Conservation (phyloP, 257 asterid species). For the Solanum arcanum region DNA sequence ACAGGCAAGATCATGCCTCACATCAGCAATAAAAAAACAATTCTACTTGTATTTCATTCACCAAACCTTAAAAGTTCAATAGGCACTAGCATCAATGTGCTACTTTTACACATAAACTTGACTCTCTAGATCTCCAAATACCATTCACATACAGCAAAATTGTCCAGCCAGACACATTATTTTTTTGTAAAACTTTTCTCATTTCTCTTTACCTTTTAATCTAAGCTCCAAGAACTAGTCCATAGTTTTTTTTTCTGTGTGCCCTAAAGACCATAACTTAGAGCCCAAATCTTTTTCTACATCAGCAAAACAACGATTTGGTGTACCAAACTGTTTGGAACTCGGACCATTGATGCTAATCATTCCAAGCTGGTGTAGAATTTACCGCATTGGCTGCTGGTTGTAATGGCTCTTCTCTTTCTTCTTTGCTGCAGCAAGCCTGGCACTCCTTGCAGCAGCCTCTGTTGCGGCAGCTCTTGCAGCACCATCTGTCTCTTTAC, state of each 20-base stretch:
- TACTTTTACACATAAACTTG: background rate
- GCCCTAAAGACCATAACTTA: background rate
- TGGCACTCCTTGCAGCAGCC: slow-evolving; percentile 92
- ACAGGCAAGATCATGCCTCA: background rate
- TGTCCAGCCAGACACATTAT: background rate
- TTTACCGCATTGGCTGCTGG: slow-evolving; percentile 81
- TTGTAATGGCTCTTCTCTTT: slow-evolving; percentile 95
- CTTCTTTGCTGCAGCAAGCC: slow-evolving; percentile 85
- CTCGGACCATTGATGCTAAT: background rate
- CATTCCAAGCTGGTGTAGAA: background rate
- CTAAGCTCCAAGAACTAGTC: background rate
- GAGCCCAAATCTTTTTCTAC: background rate
- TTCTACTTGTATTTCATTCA: background rate
- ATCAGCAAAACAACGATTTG: background rate
- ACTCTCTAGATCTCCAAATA: background rate
- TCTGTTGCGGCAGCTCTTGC: slow-evolving; percentile 83
- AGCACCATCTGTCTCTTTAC: slow-evolving; percentile 70
- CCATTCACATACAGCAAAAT: background rate
- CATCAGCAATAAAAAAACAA: background rate
- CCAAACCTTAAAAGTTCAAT: background rate
- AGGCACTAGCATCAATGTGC: background rate
- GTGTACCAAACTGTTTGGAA: background rate
- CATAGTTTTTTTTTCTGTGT: background rate
- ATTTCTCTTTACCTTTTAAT: background rate
- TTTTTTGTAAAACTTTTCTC: background rate